A percentile compares a stretch with the other conserved stretches of the same genome.
phyloP scores from a whole-genome alignment of 306 rosid species.

The Cajanus cajan region DNA sequence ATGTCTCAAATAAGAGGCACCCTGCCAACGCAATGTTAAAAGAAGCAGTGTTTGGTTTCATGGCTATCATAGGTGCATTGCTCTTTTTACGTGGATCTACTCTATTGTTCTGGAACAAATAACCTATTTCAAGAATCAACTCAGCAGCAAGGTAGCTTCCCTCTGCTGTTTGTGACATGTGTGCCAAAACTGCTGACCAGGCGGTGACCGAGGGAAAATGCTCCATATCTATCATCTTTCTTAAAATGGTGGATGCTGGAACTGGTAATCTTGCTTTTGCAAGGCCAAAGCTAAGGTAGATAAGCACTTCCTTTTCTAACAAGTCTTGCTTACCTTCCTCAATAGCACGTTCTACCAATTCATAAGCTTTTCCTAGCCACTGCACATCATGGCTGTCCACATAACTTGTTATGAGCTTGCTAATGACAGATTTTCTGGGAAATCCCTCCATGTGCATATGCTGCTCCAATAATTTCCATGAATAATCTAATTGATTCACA shows the following conservation, averaged over 20 bases:
- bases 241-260: conserved; percentile 67
- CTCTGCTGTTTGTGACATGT: conserved; percentile 69
- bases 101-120: conserved; percentile 77
- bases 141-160: conserved; percentile 88
- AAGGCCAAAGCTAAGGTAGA: conserved; percentile 74
- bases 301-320: conserved; percentile 66
- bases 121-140: conserved; percentile 79
- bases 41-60: conserved; percentile 71
- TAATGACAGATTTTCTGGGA: conserved; percentile 73
- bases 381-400: conserved; percentile 55
- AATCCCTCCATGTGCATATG: conserved; percentile 80
- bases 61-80: conserved; percentile 64
- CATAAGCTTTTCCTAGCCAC: conserved; percentile 74
- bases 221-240: conserved; percentile 68
- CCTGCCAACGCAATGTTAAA: conserved; percentile 80
- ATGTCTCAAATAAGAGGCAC: conserved; percentile 66
- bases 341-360: conserved; percentile 59
- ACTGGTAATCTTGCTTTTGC: conserved; percentile 62
- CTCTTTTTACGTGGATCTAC: conserved; percentile 80
- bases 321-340: conserved; percentile 57
- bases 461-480: conserved; percentile 76
- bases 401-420: conserved; percentile 51
- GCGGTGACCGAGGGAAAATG: conserved; percentile 67
- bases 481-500: conserved; percentile 51
- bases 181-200: conserved; percentile 78